phyloP scores from a whole-genome alignment of 1,139 yeast genomes.

The Blastobotrys malaysiensis region DNA sequence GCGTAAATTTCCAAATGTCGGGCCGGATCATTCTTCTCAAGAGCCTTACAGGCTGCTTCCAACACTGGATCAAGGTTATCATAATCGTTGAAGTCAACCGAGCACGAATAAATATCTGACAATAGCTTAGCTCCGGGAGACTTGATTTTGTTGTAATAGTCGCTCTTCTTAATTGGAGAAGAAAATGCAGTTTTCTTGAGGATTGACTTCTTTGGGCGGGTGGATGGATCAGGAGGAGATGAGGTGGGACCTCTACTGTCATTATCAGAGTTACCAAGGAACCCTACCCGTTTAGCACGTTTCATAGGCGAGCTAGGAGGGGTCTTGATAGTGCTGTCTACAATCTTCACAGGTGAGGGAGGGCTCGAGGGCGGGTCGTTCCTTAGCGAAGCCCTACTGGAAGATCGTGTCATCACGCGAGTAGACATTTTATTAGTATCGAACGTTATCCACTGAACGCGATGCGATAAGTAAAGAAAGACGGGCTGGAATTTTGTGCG shows the following conservation, averaged over 20 bases:
- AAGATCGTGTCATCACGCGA: background rate
- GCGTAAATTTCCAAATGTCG: slow-evolving; percentile 19
- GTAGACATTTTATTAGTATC: background rate
- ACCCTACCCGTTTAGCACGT: background rate
- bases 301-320: background rate
- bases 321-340: background rate
- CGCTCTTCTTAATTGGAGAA: slow-evolving; percentile 6
- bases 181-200: slow-evolving; percentile 8
- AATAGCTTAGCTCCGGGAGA: slow-evolving; percentile 8
- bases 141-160: background rate
- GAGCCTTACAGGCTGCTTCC: slow-evolving; percentile 18
- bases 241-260: slow-evolving; percentile 7
- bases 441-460: background rate
- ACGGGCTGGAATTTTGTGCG: background rate
- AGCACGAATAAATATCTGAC: slow-evolving; percentile 18
- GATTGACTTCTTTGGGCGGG: slow-evolving; percentile 12
- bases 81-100: slow-evolving; percentile 16
- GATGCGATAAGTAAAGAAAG: background rate
- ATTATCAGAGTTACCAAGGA: background rate
- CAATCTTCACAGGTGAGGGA: background rate
- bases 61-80: slow-evolving; percentile 18
- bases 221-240: slow-evolving; percentile 11
- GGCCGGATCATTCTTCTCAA: slow-evolving; percentile 15
- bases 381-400: background rate
- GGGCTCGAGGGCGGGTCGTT: background rate